These are phyloP conservation scores for Phylloporus rhodoxanthus DNA, from an alignment of 768 basidiomycete genomes.

Conservation along the genomic window DNA sequence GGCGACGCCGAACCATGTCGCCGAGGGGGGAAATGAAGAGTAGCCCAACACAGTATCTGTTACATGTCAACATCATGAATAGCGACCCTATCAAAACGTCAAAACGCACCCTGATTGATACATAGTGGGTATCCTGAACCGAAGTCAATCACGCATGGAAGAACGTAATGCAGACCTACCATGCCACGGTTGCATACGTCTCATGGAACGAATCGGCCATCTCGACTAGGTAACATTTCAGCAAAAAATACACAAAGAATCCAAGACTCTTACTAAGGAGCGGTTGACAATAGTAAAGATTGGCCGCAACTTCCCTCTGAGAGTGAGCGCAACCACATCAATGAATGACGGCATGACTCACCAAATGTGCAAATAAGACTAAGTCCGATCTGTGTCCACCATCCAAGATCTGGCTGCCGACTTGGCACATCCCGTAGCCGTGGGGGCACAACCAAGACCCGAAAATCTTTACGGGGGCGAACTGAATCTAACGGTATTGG, in stretches of 20 bases:
- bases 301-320: constrained; percentile 44
- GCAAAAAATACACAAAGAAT: neutral
- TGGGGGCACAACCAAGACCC: constrained; percentile 43
- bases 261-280: constrained; percentile 48
- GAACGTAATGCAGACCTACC: constrained; percentile 8
- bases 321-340: constrained; percentile 1
- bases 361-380: constrained; percentile 44
- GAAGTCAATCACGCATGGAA: neutral
- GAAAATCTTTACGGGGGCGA: constrained; percentile 30
- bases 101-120: constrained; percentile 57
- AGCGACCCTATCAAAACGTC: neutral
- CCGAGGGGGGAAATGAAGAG: constrained; percentile 43
- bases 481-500: neutral
- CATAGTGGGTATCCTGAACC: constrained; percentile 53
- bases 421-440: constrained; percentile 37
- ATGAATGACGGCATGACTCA: constrained; percentile 17
- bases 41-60: constrained; percentile 28
- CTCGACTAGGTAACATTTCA: constrained; percentile 13
- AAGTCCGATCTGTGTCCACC: constrained; percentile 41
- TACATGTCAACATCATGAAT: neutral
- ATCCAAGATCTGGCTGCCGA: constrained; percentile 32
- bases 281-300: constrained; percentile 81
- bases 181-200: constrained; percentile 31
- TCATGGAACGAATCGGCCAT: constrained; percentile 36
- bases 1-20: constrained; percentile 41